Percentiles rank a stretch among this genome's conserved stretches.
phyloP scores from a whole-genome alignment of 192 early-diverging fungal genomes.

The Coemansia sp. region DNA sequence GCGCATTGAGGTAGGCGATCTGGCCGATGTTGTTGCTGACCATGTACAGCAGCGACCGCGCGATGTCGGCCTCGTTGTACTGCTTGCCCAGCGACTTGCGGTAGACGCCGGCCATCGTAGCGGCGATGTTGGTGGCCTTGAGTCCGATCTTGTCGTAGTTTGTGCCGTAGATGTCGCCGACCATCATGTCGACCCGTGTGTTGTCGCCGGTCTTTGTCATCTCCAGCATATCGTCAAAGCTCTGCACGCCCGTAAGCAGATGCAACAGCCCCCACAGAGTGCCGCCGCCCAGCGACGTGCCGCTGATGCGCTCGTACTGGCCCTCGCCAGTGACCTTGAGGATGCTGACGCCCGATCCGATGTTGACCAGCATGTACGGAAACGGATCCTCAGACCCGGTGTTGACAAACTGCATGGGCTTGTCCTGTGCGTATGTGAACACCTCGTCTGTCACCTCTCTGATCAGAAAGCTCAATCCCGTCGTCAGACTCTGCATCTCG shows the following conservation, averaged over 20 bases:
- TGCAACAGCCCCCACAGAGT: slow-evolving; percentile 94
- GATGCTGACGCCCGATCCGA: slow-evolving; percentile 95
- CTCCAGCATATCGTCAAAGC: slow-evolving; percentile 88
- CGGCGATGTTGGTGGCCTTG: slow-evolving; percentile 90
- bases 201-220: slow-evolving; percentile 90
- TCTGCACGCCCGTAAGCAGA: slow-evolving; percentile 81
- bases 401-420: slow-evolving; percentile 64
- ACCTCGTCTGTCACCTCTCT: slow-evolving; percentile 90
- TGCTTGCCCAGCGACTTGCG: slow-evolving; percentile 71
- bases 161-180: slow-evolving; percentile 93
- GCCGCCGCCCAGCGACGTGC: slow-evolving; percentile 88
- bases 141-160: slow-evolving; percentile 92
- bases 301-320: slow-evolving; percentile 86
- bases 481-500: slow-evolving; percentile 88
- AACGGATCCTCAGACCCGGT: slow-evolving; percentile 60
- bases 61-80: slow-evolving; percentile 80
- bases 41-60: slow-evolving; percentile 89
- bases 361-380: slow-evolving; percentile 96
- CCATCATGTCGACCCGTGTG: slow-evolving; percentile 81
- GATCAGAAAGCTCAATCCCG: slow-evolving; percentile 89
- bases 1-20: slow-evolving; percentile 96
- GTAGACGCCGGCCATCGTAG: slow-evolving; percentile 95
- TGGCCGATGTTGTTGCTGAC: slow-evolving; percentile 99
- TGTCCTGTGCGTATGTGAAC: slow-evolving; percentile 86
- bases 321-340: slow-evolving; percentile 89